Conservation (phyloP, 305 asterid species). For the Fraxinus sp. region DNA sequence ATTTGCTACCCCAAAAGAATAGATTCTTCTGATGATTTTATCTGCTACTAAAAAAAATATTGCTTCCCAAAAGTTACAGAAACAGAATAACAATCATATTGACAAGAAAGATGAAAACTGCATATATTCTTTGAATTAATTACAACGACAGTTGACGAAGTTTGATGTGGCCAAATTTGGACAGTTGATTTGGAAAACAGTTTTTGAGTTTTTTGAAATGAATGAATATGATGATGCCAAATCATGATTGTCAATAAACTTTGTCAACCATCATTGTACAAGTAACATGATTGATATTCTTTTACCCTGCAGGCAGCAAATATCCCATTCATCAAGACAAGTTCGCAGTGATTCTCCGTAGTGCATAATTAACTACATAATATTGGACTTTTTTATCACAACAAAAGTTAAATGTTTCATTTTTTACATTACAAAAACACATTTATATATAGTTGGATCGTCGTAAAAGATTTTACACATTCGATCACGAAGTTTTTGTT, state of each 20-base stretch:
- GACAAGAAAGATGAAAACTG: neutral
- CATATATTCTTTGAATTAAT: neutral
- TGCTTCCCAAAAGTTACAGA: neutral
- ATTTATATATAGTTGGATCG: neutral
- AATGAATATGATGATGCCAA: too few species aligned
- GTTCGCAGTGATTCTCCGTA: neutral
- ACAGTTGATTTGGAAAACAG: too few species aligned
- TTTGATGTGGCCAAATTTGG: too few species aligned
- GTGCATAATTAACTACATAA: neutral
- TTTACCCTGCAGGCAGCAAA: neutral
- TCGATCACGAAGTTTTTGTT: neutral
- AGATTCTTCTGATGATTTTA: constrained; percentile 31
- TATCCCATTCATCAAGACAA: neutral
- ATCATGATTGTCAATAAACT: too few species aligned
- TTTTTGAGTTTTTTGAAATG: too few species aligned
- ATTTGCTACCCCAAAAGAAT: constrained; percentile 28
- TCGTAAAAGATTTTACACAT: neutral
- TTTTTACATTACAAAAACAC: too few species aligned
- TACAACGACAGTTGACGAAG: too few species aligned
- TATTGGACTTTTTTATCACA: neutral
- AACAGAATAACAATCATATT: neutral
- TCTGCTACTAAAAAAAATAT: neutral
- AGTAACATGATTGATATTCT: too few species aligned
- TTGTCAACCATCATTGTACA: too few species aligned
- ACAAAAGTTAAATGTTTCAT: neutral